phyloP scores from a whole-genome alignment of 768 basidiomycete species.

The Phaeotremella fagi region DNA sequence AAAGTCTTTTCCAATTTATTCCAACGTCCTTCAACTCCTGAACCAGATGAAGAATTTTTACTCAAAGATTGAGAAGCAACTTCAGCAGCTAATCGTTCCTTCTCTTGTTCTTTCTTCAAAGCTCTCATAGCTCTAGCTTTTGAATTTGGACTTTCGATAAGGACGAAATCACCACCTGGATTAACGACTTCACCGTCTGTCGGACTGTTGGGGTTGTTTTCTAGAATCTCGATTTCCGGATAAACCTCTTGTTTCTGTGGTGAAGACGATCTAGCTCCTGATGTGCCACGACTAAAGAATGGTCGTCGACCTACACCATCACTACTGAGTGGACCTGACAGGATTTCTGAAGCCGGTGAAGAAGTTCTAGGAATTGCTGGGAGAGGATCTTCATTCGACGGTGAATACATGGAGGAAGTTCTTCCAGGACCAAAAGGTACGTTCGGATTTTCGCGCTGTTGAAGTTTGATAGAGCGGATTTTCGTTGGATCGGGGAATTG shows the following conservation, averaged over 20 bases:
- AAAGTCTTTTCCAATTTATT: slow-evolving; percentile 17
- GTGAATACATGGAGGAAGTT: not conserved
- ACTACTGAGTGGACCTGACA: not conserved
- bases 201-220: not conserved
- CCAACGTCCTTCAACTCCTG: not conserved
- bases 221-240: not conserved
- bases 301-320: not conserved
- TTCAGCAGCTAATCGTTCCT: not conserved
- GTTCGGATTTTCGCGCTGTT: slow-evolving; percentile 31
- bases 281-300: not conserved
- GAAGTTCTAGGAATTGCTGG: not conserved
- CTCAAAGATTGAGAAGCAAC: slow-evolving; percentile 1
- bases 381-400: not conserved
- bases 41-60: not conserved
- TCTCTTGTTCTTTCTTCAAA: slow-evolving; percentile 11
- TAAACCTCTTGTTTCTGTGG: not conserved
- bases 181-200: not conserved
- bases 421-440: slow-evolving; percentile 3
- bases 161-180: slow-evolving; percentile 13
- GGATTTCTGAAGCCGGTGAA: slow-evolving; percentile 4
- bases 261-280: not conserved
- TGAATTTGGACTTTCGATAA: slow-evolving; percentile 25
- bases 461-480: not conserved
- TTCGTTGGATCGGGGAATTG: too few species aligned
- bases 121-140: slow-evolving; percentile 18